These are phyloP conservation scores for Mycena alexandri DNA, from an alignment of 768 basidiomycete genomes.

Conservation along the genomic window DNA sequence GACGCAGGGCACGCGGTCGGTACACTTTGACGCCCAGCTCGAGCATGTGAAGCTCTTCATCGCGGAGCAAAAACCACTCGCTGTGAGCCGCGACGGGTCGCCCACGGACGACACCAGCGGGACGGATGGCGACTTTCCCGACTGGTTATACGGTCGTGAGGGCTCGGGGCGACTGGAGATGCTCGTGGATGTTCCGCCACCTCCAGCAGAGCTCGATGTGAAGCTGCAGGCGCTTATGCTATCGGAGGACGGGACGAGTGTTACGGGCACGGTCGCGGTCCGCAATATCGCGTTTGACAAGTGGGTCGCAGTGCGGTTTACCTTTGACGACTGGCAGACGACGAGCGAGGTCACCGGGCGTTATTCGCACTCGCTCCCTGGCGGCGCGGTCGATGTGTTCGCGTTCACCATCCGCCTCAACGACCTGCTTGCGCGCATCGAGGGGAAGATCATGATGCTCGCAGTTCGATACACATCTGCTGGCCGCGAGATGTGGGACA, in stretches of 20 bases:
- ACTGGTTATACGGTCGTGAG: slow-evolving; percentile 69
- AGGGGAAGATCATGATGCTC: slow-evolving; percentile 85
- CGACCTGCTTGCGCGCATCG: slow-evolving; percentile 81
- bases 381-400: slow-evolving; percentile 76
- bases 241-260: slow-evolving; percentile 61
- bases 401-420: slow-evolving; percentile 80
- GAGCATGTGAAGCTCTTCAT: slow-evolving; percentile 96
- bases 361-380: slow-evolving; percentile 64
- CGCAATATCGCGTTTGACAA: slow-evolving; percentile 91
- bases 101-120: slow-evolving; percentile 87
- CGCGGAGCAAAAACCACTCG: slow-evolving; percentile 94
- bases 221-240: slow-evolving; percentile 71
- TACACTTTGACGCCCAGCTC: slow-evolving; percentile 92
- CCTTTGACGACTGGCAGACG: slow-evolving; percentile 95
- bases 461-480: slow-evolving; percentile 80
- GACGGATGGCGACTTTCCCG: slow-evolving; percentile 82
- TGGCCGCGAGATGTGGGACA: slow-evolving; percentile 93
- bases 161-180: slow-evolving; percentile 62
- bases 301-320: slow-evolving; percentile 90
- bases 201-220: slow-evolving; percentile 49
- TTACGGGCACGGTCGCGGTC: slow-evolving; percentile 83
- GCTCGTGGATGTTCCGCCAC: slow-evolving; percentile 77
- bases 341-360: slow-evolving; percentile 91
- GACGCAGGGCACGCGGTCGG: slow-evolving; percentile 84
- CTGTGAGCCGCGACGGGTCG: slow-evolving; percentile 91